Evolutionary conservation across 805 yeast genomes (phyloP), one percentile per base, ranked within the genome.

Genomic region (Yamadazyma akitaensis): DNA sequence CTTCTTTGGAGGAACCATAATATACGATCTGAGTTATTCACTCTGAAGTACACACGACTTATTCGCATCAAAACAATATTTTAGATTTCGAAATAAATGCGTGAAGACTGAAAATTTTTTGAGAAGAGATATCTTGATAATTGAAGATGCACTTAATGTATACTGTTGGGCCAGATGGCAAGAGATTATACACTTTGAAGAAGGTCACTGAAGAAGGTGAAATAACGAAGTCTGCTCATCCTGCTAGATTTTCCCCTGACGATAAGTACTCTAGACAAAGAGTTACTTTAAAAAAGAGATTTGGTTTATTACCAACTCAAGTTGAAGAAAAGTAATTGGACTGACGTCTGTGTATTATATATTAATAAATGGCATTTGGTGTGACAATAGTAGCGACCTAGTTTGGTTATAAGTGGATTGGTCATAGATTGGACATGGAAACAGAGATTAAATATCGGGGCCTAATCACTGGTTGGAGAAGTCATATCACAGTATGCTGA

Each of bases 221-320:
- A 68, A 90, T 92, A 76, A 95, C 99, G 65, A 89, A 90, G 76
- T 87, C 96, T 57, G 99, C 99, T 36, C 99, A 94, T 71, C 99
- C 99, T 53, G 99, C 99, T 44, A 85, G 99, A 74, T 94, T 94
- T 71, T 94, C 99, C 30, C 99, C 99, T 58, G 99, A 94, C 68
- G 99, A 94, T 81, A 94, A 94, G 75, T 92, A 89, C 77, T 94
- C 99, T 40, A 86, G 97, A 78, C 98, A 94, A 73, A 88, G 99
- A 81, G 97, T 94, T 43, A 92, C 98, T 48, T 79, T 94, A 65
- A 94, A 94, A 84, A 94, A 89, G 80, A 85, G 99, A 77, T 92
- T 73, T 67, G 84, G 84, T 57, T 67, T 94, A 68, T 77, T 94
- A 65, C 96, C 96, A 61, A 85, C 95, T 47, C 94, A 88, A 67